phyloP scores from a whole-genome alignment of 768 basidiomycete genomes.

The Podaxis rugospora region DNA sequence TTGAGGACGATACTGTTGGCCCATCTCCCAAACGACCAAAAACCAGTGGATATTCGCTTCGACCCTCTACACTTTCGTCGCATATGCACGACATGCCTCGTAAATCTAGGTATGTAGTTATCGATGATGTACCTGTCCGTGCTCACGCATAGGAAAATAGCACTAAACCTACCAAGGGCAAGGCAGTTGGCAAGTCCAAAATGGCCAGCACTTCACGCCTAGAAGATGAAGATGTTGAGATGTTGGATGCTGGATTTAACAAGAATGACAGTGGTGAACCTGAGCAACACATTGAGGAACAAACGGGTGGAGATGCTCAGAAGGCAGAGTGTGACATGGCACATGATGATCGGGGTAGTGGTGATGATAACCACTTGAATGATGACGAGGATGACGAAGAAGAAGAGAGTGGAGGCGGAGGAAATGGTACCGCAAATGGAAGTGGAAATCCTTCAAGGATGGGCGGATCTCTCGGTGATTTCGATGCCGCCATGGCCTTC shows the following conservation, averaged over 20 bases:
- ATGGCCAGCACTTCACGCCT: slow-evolving; percentile 62
- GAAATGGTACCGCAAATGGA: slow-evolving; percentile 31
- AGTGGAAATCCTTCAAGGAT: slow-evolving; percentile 31
- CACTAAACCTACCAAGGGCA: slow-evolving; percentile 57
- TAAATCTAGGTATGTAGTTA: slow-evolving; percentile 55
- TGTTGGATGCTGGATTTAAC: slow-evolving; percentile 63
- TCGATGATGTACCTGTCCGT: slow-evolving; percentile 4
- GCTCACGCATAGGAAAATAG: slow-evolving; percentile 13
- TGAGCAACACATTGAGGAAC: slow-evolving; percentile 40
- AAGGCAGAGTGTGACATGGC: slow-evolving; percentile 19
- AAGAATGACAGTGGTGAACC: slow-evolving; percentile 41
- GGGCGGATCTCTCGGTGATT: slow-evolving; percentile 43
- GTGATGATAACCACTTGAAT: slow-evolving; percentile 37
- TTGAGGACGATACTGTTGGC: slow-evolving; percentile 55
- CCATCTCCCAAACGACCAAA: slow-evolving; percentile 61
- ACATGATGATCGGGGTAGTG: slow-evolving; percentile 25
- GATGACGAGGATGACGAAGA: slow-evolving; percentile 43
- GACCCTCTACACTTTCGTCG: slow-evolving; percentile 48
- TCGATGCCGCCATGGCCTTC: slow-evolving; percentile 75
- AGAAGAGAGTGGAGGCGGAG: slow-evolving; percentile 41
- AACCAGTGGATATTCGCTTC: slow-evolving; percentile 62
- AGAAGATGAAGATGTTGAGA: slow-evolving; percentile 72
- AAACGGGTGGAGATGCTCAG: slow-evolving; percentile 30
- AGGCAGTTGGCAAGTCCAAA: slow-evolving; percentile 54
- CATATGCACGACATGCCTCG: slow-evolving; percentile 61